Evolutionary conservation across 768 basidiomycete species (phyloP).

Genomic region (Wakefieldia striispora): DNA sequence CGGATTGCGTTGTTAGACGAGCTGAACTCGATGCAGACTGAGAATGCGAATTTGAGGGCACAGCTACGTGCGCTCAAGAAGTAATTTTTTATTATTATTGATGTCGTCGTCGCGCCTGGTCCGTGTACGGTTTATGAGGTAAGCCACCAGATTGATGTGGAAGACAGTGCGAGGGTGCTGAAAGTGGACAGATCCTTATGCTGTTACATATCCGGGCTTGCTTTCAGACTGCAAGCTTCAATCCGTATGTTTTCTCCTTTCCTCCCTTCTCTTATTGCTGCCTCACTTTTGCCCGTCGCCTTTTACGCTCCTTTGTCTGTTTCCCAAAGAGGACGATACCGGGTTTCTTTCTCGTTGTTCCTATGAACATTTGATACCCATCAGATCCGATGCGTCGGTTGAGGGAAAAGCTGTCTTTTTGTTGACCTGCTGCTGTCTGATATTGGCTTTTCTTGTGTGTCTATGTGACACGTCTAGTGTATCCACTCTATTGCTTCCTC

Average conservation of each 20-base stretch:
- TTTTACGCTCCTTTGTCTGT: too few species aligned
- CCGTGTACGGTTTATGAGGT: neutral
- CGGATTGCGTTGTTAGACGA: slow-evolving; percentile 85
- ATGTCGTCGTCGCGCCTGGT: neutral
- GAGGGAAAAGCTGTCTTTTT: neutral
- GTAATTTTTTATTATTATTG: neutral
- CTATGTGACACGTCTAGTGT: slow-evolving; percentile 14
- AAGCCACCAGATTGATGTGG: too few species aligned
- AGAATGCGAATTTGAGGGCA: slow-evolving; percentile 67
- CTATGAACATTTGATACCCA: slow-evolving; percentile 14
- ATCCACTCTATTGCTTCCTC: slow-evolving; percentile 8
- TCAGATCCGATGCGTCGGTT: slow-evolving; percentile 1
- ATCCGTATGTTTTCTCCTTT: neutral
- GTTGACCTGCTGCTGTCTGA: slow-evolving; percentile 1
- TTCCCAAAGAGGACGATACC: neutral
- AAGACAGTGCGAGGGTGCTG: too few species aligned
- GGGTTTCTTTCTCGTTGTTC: neutral
- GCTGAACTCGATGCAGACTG: slow-evolving; percentile 77
- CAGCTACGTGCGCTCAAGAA: slow-evolving; percentile 63
- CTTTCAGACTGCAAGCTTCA: neutral
- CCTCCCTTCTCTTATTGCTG: too few species aligned
- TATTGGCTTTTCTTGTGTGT: slow-evolving; percentile 1
- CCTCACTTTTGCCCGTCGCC: neutral
- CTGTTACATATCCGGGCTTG: too few species aligned
- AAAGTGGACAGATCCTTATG: too few species aligned